phyloP scores from a whole-genome alignment of 345 rosid genomes.

The Carallia pectinifolia region DNA sequence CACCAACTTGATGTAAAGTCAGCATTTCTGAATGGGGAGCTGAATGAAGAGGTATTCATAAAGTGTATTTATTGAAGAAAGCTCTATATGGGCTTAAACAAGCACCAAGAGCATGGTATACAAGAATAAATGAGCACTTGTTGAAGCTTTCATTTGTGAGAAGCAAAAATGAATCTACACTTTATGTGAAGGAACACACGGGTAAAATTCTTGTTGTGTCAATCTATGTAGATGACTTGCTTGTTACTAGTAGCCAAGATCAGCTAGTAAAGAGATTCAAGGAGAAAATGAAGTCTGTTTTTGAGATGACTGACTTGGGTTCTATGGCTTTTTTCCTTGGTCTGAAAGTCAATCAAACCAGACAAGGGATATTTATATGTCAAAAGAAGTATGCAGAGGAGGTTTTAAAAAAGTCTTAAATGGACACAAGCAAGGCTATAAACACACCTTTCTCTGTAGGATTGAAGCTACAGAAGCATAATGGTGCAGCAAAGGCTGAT shows the following conservation, averaged over 20 bases:
- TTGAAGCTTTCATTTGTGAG: neutral
- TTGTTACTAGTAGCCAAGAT: neutral
- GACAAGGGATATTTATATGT: no score
- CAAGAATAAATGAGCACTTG: neutral
- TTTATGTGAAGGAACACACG: neutral
- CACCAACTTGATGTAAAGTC: constrained; percentile 9
- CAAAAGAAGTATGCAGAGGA: no score
- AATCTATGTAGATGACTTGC: neutral
- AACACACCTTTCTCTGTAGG: no score
- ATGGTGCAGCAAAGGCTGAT: no score
- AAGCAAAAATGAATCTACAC: neutral
- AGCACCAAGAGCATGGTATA: neutral
- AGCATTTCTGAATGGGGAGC: neutral
- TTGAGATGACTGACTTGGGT: no score
- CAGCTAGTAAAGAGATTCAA: no score
- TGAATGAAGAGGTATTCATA: neutral
- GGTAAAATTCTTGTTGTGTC: neutral
- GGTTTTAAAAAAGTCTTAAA: no score
- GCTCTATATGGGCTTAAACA: neutral
- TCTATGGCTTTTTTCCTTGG: no score
- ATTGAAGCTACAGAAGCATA: no score
- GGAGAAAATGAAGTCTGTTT: no score
- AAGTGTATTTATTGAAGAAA: neutral
- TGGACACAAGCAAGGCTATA: no score
- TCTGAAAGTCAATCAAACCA: no score